These are phyloP conservation scores for Microcera coccophila DNA, from an alignment of 2,329 filamentous ascomycete genomes.

Conservation along the genomic window DNA sequence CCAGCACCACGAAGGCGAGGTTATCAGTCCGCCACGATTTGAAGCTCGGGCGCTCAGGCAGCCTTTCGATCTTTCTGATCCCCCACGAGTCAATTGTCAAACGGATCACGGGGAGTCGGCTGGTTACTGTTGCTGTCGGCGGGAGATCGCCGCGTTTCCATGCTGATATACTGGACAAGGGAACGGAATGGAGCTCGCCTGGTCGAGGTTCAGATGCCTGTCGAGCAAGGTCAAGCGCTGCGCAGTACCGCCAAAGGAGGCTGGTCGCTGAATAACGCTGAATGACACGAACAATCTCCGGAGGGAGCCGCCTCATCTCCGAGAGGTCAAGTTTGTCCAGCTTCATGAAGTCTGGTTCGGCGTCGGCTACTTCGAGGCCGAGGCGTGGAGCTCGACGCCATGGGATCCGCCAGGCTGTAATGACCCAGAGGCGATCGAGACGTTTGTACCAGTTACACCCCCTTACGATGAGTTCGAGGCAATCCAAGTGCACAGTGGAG, in stretches of 20 bases:
- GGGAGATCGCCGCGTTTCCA: conserved; percentile 9
- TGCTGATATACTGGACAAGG: conserved; percentile 3
- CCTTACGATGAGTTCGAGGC: conserved; percentile 7
- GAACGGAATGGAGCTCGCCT: conserved; percentile 9
- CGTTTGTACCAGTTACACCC: neutral
- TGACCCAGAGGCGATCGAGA: conserved; percentile 8
- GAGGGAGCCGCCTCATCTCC: conserved; percentile 7
- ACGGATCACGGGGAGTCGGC: conserved; percentile 6
- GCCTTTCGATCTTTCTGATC: conserved; percentile 11
- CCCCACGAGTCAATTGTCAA: conserved; percentile 15
- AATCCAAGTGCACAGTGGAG: conserved; percentile 9
- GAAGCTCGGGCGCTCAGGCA: conserved; percentile 7
- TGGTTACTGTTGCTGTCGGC: neutral
- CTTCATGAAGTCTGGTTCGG: conserved; percentile 1
- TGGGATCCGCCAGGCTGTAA: conserved; percentile 9
- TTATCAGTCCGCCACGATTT: conserved; percentile 6
- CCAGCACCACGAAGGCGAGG: conserved; percentile 7
- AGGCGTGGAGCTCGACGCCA: conserved; percentile 11
- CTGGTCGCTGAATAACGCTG: conserved; percentile 5
- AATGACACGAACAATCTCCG: conserved; percentile 10
- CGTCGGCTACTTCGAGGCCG: conserved; percentile 4
- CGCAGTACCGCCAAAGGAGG: conserved; percentile 7
- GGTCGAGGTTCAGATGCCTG: neutral
- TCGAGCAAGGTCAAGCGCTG: conserved; percentile 1
- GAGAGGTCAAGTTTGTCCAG: conserved; percentile 1